Evolutionary conservation across 495 filamentous ascomycete species (phyloP), one percentile per base, ranked within the genome.

Genomic region (Trichodelitschia bisporula): DNA sequence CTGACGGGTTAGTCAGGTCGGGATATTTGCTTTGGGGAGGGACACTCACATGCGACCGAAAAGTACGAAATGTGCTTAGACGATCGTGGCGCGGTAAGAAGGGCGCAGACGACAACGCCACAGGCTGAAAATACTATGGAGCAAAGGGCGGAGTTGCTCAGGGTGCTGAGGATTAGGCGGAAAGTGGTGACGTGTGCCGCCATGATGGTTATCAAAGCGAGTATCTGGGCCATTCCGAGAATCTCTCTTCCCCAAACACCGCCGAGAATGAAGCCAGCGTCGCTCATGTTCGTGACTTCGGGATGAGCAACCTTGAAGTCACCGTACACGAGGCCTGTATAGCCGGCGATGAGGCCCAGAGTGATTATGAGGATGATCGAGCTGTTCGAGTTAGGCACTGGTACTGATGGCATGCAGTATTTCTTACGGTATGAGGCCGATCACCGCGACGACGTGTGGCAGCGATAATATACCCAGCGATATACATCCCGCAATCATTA

Each of bases 191-290:
- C 58, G 40, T 84, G 77, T 10, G 69, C 73, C 11, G 61, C 74
- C 57, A 77, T 73, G 41, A 77, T 65, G 54, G 84, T 80, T 18
- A 74, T 45, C 19, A 82, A 56, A 47, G 80, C 71, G 27, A 77
- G 39, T 13, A 64, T 55, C 44, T 73, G 69, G 35, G 61, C 66
- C 29, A 49, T 46, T 5, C 69, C 68, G 37, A 75, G 46, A 13
- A 83, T 38, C 37, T 74, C 69, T 28, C 69, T 66, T 0, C 74
- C 73, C 20, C 66, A 46, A 4, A 37, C 47, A 4, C 73, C 74
- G 41, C 67, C 55, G 20, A 80, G 57, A 28, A 86, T 48, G 13
- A 64, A 50, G 10, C 70, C 70, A 3, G 66, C 74, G 41, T 86
- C 75, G 14, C 68, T 66, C 46, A 82, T 69, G 47, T 69, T 67